Evolutionary conservation across 306 rosid genomes (phyloP), one percentile per base, ranked within the genome.

Genomic region (Rosa persica): DNA sequence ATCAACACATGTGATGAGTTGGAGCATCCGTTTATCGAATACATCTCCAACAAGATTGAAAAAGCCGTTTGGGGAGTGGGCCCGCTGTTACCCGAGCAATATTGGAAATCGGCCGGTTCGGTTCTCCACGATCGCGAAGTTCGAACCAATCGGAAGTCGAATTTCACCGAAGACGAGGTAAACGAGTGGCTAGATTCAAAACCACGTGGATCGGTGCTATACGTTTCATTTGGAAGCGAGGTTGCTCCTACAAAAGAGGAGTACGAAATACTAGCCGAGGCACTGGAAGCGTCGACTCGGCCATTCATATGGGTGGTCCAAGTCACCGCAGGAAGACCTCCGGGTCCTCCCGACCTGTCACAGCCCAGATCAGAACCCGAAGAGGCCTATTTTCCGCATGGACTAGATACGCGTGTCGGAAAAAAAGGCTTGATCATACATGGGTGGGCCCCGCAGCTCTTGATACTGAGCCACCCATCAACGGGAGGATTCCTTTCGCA

Each of bases 381-480:
- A n/a, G 88, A 78, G 27, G 89, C 82, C 0, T 86, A 85, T 78
- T 86, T 67, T 57, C 91, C 92, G 5, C 79, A 79, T 4, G 94
- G 81, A n/a, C 61, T 89, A 40, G 86, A 84, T 0, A 20, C 13
- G 1, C 72, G 52, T 48, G 89, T 88, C 4, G 90, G 93, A 19
- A 25, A 66, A 0, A 83, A 87, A 38, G 95, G 93, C 20, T n/a
- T 92, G 88, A 85, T 92, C 48, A 88, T 90, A 81, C 38, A 70
- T 0, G 97, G 95, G 0, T 90, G 95, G 95, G 97, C 95, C 3
- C 95, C 97, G 15, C 97, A 90, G 15, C 30, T 92, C 55, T 6
- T 92, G 82, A 92, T 92, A 49, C 87, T 92, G 75, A 92, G 92
- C 55, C 95, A 90, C 23, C 87, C 82, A 8, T 90, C 95, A 12